These are phyloP conservation scores for Mallotus japonicus DNA, from an alignment of 441 rosid genomes.

Conservation along the genomic window DNA sequence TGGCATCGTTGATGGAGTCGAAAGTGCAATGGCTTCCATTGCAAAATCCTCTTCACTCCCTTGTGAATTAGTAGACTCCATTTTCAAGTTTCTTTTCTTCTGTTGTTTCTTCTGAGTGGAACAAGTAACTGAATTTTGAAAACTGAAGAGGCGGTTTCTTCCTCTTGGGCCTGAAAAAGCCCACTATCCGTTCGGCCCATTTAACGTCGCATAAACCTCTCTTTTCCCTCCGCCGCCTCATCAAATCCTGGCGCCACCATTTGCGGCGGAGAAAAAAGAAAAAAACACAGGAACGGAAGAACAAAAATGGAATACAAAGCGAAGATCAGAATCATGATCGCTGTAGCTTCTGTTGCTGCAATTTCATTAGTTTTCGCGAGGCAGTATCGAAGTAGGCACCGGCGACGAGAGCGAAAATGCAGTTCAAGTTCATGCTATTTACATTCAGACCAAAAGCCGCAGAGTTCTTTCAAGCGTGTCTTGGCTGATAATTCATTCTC, in stretches of 20 bases:
- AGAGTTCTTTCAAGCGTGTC: slow-evolving; percentile 65
- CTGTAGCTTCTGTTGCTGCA: slow-evolving; percentile 38
- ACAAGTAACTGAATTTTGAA: slow-evolving; percentile 10
- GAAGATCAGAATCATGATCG: slow-evolving; percentile 42
- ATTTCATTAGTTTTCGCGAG: slow-evolving; percentile 35
- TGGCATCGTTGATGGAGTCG: slow-evolving; percentile 3
- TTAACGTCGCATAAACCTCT: background rate
- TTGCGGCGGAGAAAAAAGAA: background rate
- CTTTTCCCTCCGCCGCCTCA: background rate
- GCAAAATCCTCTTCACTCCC: slow-evolving; percentile 8
- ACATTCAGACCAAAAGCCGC: slow-evolving; percentile 63
- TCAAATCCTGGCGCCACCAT: background rate
- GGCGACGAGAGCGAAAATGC: slow-evolving; percentile 37
- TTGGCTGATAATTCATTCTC: slow-evolving; percentile 83
- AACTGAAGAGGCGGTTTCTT: slow-evolving; percentile 21
- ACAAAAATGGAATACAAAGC: slow-evolving; percentile 31
- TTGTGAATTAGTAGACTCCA: slow-evolving; percentile 6
- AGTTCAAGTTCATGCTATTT: slow-evolving; percentile 49
- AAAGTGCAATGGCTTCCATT: slow-evolving; percentile 18
- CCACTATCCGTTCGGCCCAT: background rate
- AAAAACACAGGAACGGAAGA: too few relatives aligned
- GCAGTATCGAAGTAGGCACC: slow-evolving; percentile 37
- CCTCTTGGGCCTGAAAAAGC: background rate
- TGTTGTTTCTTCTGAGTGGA: background rate
- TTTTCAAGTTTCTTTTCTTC: background rate